A percentile compares a stretch with the other conserved stretches of the same genome.
These are phyloP conservation scores for Chlorella sp. DNA, from an alignment of 139 green algal species.

Conservation along the genomic window DNA sequence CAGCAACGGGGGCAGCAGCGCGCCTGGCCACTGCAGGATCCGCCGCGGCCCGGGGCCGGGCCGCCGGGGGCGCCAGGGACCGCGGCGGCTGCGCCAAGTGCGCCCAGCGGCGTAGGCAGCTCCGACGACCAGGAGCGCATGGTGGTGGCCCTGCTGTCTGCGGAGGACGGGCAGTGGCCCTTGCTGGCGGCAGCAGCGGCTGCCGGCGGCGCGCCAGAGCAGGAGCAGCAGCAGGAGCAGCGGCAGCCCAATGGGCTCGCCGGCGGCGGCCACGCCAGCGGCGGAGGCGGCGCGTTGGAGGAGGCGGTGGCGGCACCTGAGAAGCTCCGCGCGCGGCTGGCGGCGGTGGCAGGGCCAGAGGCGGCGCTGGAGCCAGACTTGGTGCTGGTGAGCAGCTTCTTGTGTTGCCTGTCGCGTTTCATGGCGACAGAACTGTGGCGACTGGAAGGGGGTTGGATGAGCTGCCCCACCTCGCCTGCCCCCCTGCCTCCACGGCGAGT, in stretches of 20 bases:
- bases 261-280: too few species aligned
- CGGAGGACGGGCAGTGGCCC: conserved; percentile 22
- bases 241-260: too few species aligned
- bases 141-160: conserved; percentile 28
- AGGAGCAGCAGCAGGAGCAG: not conserved
- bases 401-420: not conserved
- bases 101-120: too few species aligned
- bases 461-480: too few species aligned
- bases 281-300: not conserved
- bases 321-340: conserved; percentile 10
- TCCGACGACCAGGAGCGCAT: too few species aligned
- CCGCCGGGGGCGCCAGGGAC: too few species aligned
- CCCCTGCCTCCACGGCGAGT: too few species aligned
- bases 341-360: conserved; percentile 15
- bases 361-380: conserved; percentile 32
- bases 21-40: too few species aligned
- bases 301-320: conserved; percentile 10
- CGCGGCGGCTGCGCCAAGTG: too few species aligned
- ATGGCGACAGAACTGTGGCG: not conserved
- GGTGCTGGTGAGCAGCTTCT: conserved; percentile 23
- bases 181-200: not conserved
- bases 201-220: not conserved
- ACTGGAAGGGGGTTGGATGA: too few species aligned
- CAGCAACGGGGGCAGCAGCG: too few species aligned
- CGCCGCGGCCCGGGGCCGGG: too few species aligned